Conservation (phyloP, 192 early-diverging fungal genomes). For the Neocallimastix lanati region DNA sequence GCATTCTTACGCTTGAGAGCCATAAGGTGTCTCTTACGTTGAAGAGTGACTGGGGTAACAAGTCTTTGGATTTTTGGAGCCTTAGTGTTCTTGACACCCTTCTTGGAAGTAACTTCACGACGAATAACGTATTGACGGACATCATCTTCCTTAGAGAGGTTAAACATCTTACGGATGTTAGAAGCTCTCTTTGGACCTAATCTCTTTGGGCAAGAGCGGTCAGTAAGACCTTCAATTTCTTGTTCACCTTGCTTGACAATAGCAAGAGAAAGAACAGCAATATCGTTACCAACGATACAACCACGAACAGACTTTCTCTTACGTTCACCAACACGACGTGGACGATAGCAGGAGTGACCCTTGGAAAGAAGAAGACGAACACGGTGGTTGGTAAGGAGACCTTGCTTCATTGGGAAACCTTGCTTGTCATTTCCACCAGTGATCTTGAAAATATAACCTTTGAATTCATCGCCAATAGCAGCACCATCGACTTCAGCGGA, state of each 20-base stretch:
- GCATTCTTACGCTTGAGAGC: constrained; percentile 74
- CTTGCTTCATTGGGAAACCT: constrained; percentile 99
- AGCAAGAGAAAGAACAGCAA: constrained; percentile 82
- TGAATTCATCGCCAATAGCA: constrained; percentile 96
- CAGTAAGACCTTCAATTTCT: constrained; percentile 88
- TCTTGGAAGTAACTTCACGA: constrained; percentile 64
- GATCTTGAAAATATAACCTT: constrained; percentile 99
- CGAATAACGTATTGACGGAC: constrained; percentile 99
- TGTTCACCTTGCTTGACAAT: constrained; percentile 95
- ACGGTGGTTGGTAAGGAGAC: constrained; percentile 43
- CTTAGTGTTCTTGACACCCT: constrained; percentile 92
- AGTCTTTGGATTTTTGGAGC: constrained; percentile 96
- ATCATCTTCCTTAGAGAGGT: constrained; percentile 95
- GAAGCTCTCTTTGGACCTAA: constrained; percentile 96
- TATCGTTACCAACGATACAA: constrained; percentile 90
- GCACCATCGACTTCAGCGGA: constrained; percentile 88
- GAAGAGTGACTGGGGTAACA: constrained; percentile 88
- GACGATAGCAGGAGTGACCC: constrained; percentile 98
- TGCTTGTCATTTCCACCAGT: constrained; percentile 99
- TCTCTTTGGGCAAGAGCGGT: constrained; percentile 82
- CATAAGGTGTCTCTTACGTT: constrained; percentile 78
- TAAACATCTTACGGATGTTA: constrained; percentile 99
- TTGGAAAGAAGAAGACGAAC: constrained; percentile 47
- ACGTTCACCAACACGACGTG: constrained; percentile 92
- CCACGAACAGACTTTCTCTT: constrained; percentile 98